Evolutionary conservation across 768 basidiomycete species (phyloP).

Genomic region (Termitomyces sp.): DNA sequence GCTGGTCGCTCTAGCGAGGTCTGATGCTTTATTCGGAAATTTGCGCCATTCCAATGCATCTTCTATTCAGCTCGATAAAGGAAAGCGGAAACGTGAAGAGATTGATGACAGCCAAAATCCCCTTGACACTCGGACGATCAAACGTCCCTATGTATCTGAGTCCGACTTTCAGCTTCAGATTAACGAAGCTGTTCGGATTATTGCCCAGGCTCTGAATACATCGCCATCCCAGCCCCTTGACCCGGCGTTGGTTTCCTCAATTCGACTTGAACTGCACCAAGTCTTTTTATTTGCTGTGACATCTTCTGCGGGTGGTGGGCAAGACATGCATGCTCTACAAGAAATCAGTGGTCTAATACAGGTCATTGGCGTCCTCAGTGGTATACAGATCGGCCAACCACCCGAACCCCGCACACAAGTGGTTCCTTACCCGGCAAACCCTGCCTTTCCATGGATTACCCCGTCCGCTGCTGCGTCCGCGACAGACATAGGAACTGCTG

Average conservation of each 20-base stretch:
- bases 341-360: constrained; percentile 81
- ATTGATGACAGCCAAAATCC: constrained; percentile 31
- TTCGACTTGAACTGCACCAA: constrained; percentile 69
- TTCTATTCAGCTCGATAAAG: constrained; percentile 56
- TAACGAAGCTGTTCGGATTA: constrained; percentile 51
- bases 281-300: constrained; percentile 76
- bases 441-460: constrained; percentile 29
- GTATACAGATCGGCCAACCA: constrained; percentile 59
- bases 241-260: constrained; percentile 57
- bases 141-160: constrained; percentile 40
- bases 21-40: constrained; percentile 57
- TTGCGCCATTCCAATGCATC: constrained; percentile 60
- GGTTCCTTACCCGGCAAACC: constrained; percentile 23
- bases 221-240: constrained; percentile 41
- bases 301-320: constrained; percentile 48
- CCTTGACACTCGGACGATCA: constrained; percentile 27
- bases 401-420: constrained; percentile 27
- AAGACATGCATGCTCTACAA: constrained; percentile 53
- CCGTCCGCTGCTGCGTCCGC: constrained; percentile 18
- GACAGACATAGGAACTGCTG: constrained; percentile 63
- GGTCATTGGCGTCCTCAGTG: constrained; percentile 74
- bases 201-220: constrained; percentile 43
- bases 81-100: constrained; percentile 72
- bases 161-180: constrained; percentile 51
- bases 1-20: constrained; percentile 61